phyloP scores from a whole-genome alignment of 2,329 filamentous ascomycete species.

The Hypoxylon rubiginosum region DNA sequence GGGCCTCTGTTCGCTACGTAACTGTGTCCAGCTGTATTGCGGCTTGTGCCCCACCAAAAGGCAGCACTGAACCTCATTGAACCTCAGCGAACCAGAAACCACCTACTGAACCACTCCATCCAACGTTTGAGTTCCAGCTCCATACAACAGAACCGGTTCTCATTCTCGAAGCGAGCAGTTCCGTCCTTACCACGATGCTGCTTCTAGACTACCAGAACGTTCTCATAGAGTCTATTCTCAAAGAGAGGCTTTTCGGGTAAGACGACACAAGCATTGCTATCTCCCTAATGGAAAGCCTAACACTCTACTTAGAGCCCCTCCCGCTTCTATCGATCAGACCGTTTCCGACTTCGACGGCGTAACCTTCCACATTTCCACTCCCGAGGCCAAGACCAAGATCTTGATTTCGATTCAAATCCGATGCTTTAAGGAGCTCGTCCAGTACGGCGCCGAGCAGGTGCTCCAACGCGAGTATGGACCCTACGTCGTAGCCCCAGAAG shows the following conservation, averaged over 20 bases:
- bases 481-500: slow-evolving; percentile 89
- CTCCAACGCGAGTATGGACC: slow-evolving; percentile 94
- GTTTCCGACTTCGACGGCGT: slow-evolving; percentile 99
- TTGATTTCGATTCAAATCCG: slow-evolving; percentile 94
- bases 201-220: slow-evolving; percentile 99
- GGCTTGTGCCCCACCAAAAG: slow-evolving; percentile 45
- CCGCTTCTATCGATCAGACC: slow-evolving; percentile 94
- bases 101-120: slow-evolving; percentile 12
- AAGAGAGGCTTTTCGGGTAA: slow-evolving; percentile 92
- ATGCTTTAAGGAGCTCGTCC: slow-evolving; percentile 92
- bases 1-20: slow-evolving; percentile 37
- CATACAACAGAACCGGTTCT: slow-evolving; percentile 29
- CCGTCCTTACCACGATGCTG: slow-evolving; percentile 72
- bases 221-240: slow-evolving; percentile 94
- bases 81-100: slow-evolving; percentile 5
- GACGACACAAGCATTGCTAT: slow-evolving; percentile 37
- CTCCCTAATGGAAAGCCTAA: slow-evolving; percentile 43
- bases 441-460: slow-evolving; percentile 92
- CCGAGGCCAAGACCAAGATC: slow-evolving; percentile 93
- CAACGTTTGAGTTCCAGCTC: slow-evolving; percentile 22
- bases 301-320: slow-evolving; percentile 75
- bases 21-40: slow-evolving; percentile 32
- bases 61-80: slow-evolving; percentile 30
- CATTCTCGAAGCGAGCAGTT: slow-evolving; percentile 36
- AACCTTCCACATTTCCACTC: slow-evolving; percentile 97